Evolutionary conservation across 345 rosid species (phyloP).

Genomic region (Sonneratia alba): DNA sequence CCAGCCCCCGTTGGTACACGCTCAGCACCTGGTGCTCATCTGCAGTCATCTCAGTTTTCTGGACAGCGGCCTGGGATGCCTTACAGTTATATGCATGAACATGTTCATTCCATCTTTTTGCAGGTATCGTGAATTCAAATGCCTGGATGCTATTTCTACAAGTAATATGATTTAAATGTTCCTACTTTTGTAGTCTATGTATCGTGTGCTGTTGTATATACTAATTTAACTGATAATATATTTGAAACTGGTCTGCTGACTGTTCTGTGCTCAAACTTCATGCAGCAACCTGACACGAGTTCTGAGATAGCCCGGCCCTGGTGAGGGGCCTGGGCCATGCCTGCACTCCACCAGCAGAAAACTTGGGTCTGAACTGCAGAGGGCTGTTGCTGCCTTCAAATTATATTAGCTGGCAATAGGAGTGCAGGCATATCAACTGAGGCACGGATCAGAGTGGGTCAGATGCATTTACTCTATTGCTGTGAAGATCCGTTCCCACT

Average conservation of each 20-base stretch:
- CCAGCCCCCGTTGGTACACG: slow-evolving; percentile 49
- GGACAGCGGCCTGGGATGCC: slow-evolving; percentile 56
- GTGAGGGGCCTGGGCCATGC: slow-evolving; percentile 88
- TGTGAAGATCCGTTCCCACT: background rate
- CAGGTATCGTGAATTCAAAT: slow-evolving; percentile 37
- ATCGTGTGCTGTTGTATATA: too few relatives aligned
- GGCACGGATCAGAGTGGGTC: slow-evolving; percentile 30
- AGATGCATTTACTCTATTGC: background rate
- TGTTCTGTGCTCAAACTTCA: too few relatives aligned
- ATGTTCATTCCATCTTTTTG: slow-evolving; percentile 46
- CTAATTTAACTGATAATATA: too few relatives aligned
- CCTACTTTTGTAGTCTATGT: too few relatives aligned
- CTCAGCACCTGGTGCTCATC: slow-evolving; percentile 33
- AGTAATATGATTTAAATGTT: too few relatives aligned
- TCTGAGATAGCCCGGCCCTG: slow-evolving; percentile 92
- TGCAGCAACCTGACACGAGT: slow-evolving; percentile 43
- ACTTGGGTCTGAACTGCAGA: slow-evolving; percentile 12
- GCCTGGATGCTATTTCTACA: background rate
- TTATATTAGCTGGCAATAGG: slow-evolving; percentile 23
- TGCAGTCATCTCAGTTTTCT: slow-evolving; percentile 63
- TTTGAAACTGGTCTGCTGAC: too few relatives aligned
- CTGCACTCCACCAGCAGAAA: slow-evolving; percentile 53
- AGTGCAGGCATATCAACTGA: slow-evolving; percentile 56
- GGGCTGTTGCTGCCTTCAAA: slow-evolving; percentile 5
- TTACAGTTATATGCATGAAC: slow-evolving; percentile 47